Percentiles rank a stretch among this genome's conserved stretches.
These are phyloP conservation scores for Cicer arietinum DNA, from an alignment of 306 rosid species.

Conservation along the genomic window DNA sequence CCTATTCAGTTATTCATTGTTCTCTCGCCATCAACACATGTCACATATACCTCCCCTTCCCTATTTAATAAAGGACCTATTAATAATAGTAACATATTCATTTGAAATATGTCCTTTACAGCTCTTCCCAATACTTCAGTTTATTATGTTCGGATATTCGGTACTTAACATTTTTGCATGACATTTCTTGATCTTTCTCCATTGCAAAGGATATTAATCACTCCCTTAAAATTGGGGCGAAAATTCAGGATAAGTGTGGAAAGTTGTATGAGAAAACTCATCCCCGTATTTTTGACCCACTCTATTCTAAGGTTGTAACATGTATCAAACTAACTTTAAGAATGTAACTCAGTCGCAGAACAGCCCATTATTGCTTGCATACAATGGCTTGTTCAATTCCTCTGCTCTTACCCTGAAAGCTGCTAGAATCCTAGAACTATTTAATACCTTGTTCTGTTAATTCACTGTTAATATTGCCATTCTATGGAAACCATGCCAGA, in stretches of 20 bases:
- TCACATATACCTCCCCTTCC: no score
- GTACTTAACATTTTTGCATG: background rate
- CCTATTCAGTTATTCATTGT: no score
- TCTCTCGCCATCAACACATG: no score
- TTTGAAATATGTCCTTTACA: no score
- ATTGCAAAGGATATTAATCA: background rate
- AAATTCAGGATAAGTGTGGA: conserved; percentile 6
- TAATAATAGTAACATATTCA: no score
- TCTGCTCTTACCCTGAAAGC: conserved; percentile 13
- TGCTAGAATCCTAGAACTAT: conserved; percentile 10
- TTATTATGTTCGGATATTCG: background rate
- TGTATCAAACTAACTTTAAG: conserved; percentile 12
- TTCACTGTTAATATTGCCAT: background rate
- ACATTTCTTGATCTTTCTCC: conserved; percentile 12
- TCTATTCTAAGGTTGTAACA: conserved; percentile 9
- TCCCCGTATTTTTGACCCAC: background rate
- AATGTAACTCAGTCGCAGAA: conserved; percentile 11
- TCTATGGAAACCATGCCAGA: background rate
- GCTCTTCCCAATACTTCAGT: background rate
- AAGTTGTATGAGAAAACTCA: conserved; percentile 13
- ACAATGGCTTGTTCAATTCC: background rate
- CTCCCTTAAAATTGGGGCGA: background rate
- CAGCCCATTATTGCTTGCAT: conserved; percentile 10
- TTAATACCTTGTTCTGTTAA: conserved; percentile 18
- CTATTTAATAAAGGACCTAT: no score